Evolutionary conservation across 106 monocot genomes (phyloP).

Genomic region (Dioscorea dumetorum): DNA sequence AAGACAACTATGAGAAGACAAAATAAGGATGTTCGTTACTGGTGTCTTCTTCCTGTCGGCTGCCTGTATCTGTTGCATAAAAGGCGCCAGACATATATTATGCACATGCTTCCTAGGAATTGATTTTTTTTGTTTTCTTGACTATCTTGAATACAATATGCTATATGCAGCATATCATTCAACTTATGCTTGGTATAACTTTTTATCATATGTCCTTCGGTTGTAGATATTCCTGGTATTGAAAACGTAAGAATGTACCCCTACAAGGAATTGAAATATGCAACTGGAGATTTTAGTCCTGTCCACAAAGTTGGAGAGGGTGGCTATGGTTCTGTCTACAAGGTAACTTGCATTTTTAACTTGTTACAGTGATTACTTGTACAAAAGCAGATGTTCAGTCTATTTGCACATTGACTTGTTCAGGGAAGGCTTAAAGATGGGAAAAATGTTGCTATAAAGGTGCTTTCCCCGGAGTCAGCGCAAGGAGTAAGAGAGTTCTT

Average conservation of each 20-base stretch:
- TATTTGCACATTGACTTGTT: not conserved
- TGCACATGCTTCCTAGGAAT: not conserved
- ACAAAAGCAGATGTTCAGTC: not conserved
- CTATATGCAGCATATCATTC: too few species aligned
- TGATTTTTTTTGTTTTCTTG: not conserved
- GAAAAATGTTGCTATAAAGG: constrained; percentile 52
- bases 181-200: too few species aligned
- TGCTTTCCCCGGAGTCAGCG: constrained; percentile 52
- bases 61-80: not conserved
- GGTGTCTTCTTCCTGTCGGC: not conserved
- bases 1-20: too few species aligned
- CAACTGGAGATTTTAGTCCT: constrained; percentile 42
- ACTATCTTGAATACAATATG: too few species aligned
- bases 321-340: constrained; percentile 70
- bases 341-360: constrained; percentile 17
- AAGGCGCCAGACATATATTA: not conserved
- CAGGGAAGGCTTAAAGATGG: constrained; percentile 76
- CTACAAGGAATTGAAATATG: constrained; percentile 51
- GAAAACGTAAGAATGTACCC: constrained; percentile 33
- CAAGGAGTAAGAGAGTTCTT: constrained; percentile 70
- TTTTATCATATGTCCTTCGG: too few species aligned
- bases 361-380: not conserved
- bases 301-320: constrained; percentile 66
- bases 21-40: too few species aligned
- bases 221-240: constrained; percentile 22